These are phyloP conservation scores for Pythium insidiosum DNA, from an alignment of 352 stramenopile species.

Conservation along the genomic window DNA sequence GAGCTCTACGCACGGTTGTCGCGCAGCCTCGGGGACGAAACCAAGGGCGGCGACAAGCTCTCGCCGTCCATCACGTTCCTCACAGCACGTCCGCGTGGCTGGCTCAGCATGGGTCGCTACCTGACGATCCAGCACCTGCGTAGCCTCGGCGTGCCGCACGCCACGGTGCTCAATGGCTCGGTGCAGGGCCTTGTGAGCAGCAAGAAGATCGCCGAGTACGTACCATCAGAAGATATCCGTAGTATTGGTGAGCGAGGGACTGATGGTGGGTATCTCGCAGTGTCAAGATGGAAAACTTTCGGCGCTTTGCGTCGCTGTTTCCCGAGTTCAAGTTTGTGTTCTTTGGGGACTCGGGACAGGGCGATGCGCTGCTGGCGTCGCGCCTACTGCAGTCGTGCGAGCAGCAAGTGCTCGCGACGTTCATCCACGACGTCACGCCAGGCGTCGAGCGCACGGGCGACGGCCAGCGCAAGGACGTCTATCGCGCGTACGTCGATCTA, in stretches of 20 bases:
- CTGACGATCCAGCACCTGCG: conserved; percentile 75
- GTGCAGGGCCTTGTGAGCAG: conserved; percentile 75
- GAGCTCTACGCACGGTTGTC: conserved; percentile 65
- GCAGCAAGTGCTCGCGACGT: conserved; percentile 53
- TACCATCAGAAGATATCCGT: not conserved
- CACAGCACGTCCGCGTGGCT: conserved; percentile 68
- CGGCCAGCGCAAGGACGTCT: conserved; percentile 42
- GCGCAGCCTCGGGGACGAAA: conserved; percentile 28
- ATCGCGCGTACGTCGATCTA: conserved; percentile 56
- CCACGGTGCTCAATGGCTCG: conserved; percentile 72
- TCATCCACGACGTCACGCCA: conserved; percentile 79
- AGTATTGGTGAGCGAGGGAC: not conserved
- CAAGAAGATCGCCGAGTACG: conserved; percentile 66
- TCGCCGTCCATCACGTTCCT: conserved; percentile 72
- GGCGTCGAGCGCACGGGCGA: conserved; percentile 46
- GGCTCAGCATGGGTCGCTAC: conserved; percentile 70
- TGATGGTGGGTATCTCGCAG: conserved; percentile 7
- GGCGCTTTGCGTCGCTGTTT: conserved; percentile 66
- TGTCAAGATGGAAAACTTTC: conserved; percentile 79
- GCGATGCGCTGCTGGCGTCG: conserved; percentile 64
- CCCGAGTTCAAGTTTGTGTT: conserved; percentile 85
- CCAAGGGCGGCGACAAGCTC: not conserved
- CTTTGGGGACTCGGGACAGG: conserved; percentile 78
- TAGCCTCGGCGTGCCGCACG: conserved; percentile 63
- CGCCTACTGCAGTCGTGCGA: conserved; percentile 44